phyloP scores from a whole-genome alignment of 768 basidiomycete genomes.

The Hygrocybe coccinea region DNA sequence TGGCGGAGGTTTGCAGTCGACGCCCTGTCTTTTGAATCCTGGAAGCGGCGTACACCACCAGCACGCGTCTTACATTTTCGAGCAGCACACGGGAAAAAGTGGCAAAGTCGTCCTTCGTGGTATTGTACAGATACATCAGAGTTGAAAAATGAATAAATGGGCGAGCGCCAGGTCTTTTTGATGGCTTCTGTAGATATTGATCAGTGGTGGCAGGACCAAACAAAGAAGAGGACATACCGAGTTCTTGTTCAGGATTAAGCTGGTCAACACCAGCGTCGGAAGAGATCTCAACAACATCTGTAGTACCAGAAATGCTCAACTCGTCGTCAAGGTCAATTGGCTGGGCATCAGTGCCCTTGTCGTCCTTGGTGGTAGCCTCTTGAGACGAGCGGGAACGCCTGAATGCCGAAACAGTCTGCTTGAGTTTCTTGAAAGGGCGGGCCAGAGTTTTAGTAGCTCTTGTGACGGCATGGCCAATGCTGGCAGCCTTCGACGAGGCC shows the following conservation, averaged over 20 bases:
- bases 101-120: slow-evolving; percentile 12
- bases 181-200: slow-evolving; percentile 16
- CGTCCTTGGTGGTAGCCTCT: no score
- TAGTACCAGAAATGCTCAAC: not conserved
- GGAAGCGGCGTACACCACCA: slow-evolving; percentile 12
- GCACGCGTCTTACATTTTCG: slow-evolving; percentile 13
- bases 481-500: no score
- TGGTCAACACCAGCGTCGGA: not conserved
- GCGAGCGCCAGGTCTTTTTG: slow-evolving; percentile 24
- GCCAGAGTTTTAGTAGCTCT: no score
- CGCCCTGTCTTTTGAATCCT: slow-evolving; percentile 19
- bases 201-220: not conserved
- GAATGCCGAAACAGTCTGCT: no score
- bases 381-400: no score
- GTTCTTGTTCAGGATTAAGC: not conserved
- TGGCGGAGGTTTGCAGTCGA: slow-evolving; percentile 29
- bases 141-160: slow-evolving; percentile 26
- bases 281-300: not conserved
- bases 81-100: slow-evolving; percentile 23
- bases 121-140: slow-evolving; percentile 16
- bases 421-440: no score
- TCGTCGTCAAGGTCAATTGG: no score
- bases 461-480: no score
- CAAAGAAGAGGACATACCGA: not conserved
- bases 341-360: no score